Conservation (phyloP, 1,284 basidiomycete species). For the Xerocomus minutiporus region DNA sequence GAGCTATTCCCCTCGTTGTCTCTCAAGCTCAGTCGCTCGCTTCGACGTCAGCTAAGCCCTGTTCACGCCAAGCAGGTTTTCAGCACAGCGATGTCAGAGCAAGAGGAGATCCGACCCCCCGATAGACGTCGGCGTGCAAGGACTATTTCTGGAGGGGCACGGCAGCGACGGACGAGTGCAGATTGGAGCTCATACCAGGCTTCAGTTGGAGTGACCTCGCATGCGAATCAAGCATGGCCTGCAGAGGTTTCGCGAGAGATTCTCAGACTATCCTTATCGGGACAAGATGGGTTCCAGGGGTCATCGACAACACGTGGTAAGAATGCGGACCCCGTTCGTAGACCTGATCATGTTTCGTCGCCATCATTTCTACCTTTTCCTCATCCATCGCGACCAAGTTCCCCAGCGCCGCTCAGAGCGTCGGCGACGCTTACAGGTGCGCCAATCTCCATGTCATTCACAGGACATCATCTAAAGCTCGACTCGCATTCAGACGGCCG, state of each 20-base stretch:
- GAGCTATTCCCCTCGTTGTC: constrained; percentile 28
- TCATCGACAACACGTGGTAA: constrained; percentile 26
- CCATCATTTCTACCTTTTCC: constrained; percentile 34
- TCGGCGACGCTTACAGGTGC: constrained; percentile 28
- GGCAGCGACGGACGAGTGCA: constrained; percentile 37
- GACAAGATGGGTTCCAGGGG: constrained; percentile 20
- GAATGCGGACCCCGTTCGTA: constrained; percentile 15
- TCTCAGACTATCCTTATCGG: constrained; percentile 34
- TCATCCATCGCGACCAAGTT: constrained; percentile 24
- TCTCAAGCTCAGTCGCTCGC: constrained; percentile 18
- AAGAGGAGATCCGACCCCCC: neutral
- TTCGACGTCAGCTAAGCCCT: constrained; percentile 5
- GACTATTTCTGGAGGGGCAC: constrained; percentile 16
- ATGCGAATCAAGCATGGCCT: constrained; percentile 38
- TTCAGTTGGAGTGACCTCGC: constrained; percentile 29
- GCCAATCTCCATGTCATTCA: neutral
- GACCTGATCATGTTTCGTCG: constrained; percentile 17
- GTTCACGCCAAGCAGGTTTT: constrained; percentile 3
- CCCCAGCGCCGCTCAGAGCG: constrained; percentile 19
- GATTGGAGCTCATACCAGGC: constrained; percentile 42
- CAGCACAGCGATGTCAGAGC: constrained; percentile 1
- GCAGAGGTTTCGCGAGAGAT: constrained; percentile 44
- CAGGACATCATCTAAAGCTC: neutral
- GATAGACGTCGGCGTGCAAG: constrained; percentile 20
- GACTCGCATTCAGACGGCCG: constrained; percentile 12